phyloP scores from a whole-genome alignment of 2,329 filamentous ascomycete genomes.

The Zelopaecilomyces penicillatus region DNA sequence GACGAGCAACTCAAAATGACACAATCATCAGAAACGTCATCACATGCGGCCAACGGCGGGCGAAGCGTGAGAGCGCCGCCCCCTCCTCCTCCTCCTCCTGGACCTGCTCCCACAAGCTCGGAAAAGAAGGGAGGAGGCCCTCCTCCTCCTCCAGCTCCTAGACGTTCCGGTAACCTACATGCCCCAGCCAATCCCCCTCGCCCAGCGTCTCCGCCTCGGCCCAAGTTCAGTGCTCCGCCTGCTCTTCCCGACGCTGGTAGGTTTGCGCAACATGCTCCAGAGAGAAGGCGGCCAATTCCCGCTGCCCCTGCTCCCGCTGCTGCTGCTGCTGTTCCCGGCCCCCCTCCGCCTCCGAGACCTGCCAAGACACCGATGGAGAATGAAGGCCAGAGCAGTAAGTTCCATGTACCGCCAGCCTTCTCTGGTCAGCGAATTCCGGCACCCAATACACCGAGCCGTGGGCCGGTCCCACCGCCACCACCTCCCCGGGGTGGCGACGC shows the following conservation, averaged over 20 bases:
- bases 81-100: slow-evolving; percentile 20
- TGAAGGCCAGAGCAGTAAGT: slow-evolving; percentile 47
- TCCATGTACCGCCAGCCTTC: slow-evolving; percentile 75
- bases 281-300: slow-evolving; percentile 3
- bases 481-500: slow-evolving; percentile 36
- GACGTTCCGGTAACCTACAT: slow-evolving; percentile 52
- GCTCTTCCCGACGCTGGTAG: slow-evolving; percentile 85
- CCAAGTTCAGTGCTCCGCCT: slow-evolving; percentile 75
- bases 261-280: slow-evolving; percentile 51
- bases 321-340: slow-evolving; percentile 19
- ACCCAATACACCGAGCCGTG: slow-evolving; percentile 67
- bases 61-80: slow-evolving; percentile 25
- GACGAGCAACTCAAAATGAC: slow-evolving; percentile 41
- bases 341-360: slow-evolving; percentile 37
- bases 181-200: slow-evolving; percentile 62
- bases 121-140: slow-evolving; percentile 16
- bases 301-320: slow-evolving; percentile 6
- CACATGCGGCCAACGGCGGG: not conserved
- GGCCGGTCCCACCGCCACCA: slow-evolving; percentile 63
- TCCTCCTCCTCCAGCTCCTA: slow-evolving; percentile 38
- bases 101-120: slow-evolving; percentile 5
- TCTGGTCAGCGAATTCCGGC: slow-evolving; percentile 55
- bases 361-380: slow-evolving; percentile 62
- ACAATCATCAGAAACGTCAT: slow-evolving; percentile 5
- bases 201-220: slow-evolving; percentile 48